phyloP scores from a whole-genome alignment of 169 alveolate genomes.

The Plasmodium coatneyi region DNA sequence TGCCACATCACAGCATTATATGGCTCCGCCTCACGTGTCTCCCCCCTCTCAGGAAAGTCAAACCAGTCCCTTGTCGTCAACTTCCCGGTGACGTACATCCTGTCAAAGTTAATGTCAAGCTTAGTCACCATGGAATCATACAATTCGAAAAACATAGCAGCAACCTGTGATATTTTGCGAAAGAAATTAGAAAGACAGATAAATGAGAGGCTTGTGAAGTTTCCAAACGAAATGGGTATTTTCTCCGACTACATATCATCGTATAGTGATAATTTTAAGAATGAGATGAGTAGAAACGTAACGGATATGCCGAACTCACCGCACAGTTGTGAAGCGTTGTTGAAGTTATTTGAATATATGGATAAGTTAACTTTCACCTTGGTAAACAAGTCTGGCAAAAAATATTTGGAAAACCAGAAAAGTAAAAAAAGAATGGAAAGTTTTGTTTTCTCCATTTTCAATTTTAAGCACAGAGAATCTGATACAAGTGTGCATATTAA shows the following conservation, averaged over 20 bases:
- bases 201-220: not conserved
- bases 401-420: not conserved
- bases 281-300: not conserved
- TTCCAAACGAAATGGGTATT: not conserved
- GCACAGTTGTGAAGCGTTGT: not conserved
- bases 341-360: not conserved
- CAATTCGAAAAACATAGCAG: not conserved
- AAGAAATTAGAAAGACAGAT: not conserved
- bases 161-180: not conserved
- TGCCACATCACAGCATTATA: not conserved
- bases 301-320: not conserved
- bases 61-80: conserved; percentile 1
- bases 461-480: not conserved
- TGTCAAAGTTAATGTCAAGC: conserved; percentile 2
- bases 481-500: not conserved
- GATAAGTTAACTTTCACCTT: not conserved
- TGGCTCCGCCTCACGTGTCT: not conserved
- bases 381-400: not conserved
- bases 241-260: not conserved
- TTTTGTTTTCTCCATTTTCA: not conserved
- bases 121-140: not conserved
- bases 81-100: conserved; percentile 31
- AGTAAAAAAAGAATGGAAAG: not conserved
- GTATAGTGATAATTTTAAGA: not conserved
- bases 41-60: not conserved